These are phyloP conservation scores for Umbelopsis isabellina DNA, from an alignment of 192 early-diverging fungal species.

Conservation along the genomic window DNA sequence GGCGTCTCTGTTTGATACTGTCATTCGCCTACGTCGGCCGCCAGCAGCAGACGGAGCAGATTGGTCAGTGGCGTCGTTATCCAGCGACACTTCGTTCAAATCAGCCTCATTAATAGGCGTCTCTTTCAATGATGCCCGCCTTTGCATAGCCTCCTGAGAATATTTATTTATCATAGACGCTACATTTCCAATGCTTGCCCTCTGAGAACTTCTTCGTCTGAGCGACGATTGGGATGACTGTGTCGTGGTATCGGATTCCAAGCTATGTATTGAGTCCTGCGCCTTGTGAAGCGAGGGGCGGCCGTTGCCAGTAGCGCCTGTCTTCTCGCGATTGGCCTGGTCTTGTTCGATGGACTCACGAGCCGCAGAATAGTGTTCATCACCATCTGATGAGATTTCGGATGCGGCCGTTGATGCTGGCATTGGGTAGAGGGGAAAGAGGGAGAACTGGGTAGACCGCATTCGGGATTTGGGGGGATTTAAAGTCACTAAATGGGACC, in stretches of 20 bases:
- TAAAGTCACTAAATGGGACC: neutral
- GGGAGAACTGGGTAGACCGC: neutral
- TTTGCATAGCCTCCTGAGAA: conserved; percentile 8
- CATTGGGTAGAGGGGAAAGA: conserved; percentile 19
- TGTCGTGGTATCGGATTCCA: conserved; percentile 10
- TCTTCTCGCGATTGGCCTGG: neutral
- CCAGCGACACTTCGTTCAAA: conserved; percentile 13
- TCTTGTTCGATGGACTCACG: conserved; percentile 9
- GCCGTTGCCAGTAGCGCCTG: neutral
- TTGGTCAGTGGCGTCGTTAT: neutral
- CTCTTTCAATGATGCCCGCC: neutral
- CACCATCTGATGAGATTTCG: conserved; percentile 14
- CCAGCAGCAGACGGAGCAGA: conserved; percentile 21
- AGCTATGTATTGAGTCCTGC: neutral
- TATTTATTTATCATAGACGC: neutral
- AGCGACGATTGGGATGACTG: conserved; percentile 13
- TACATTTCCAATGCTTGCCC: conserved; percentile 6
- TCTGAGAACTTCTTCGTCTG: conserved; percentile 12
- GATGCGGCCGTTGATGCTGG: conserved; percentile 2
- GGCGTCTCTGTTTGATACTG: conserved; percentile 5
- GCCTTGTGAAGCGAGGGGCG: neutral
- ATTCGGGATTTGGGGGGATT: neutral
- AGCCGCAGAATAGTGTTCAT: conserved; percentile 4
- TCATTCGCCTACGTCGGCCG: conserved; percentile 20
- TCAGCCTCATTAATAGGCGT: conserved; percentile 18